Evolutionary conservation across 2,329 filamentous ascomycete genomes (phyloP).

Genomic region (Oidium heveae): DNA sequence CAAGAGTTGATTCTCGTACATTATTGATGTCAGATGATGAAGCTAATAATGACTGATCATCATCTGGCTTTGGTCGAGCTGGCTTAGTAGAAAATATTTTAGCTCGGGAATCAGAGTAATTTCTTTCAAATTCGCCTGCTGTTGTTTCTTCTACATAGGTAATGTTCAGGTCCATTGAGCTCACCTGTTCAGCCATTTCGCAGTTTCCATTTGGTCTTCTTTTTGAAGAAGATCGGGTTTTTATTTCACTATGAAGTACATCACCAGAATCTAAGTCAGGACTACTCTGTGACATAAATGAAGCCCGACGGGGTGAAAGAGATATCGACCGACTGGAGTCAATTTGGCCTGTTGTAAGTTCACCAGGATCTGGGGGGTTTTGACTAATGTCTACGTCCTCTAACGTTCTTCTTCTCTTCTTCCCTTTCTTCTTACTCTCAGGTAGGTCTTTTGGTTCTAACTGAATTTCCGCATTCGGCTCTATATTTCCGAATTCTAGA

Average conservation of each 20-base stretch:
- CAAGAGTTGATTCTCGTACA: neutral
- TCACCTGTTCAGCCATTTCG: neutral
- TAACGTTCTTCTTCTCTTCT: neutral
- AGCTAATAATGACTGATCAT: neutral
- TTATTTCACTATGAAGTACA: neutral
- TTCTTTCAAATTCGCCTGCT: neutral
- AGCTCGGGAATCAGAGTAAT: neutral
- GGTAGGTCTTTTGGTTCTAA: neutral
- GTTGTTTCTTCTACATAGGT: neutral
- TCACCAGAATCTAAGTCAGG: neutral
- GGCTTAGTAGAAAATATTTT: neutral
- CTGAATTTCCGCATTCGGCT: neutral
- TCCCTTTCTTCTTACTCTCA: neutral
- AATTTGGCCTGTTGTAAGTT: neutral
- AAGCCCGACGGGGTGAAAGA: neutral
- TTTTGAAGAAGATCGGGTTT: neutral
- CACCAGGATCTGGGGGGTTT: neutral
- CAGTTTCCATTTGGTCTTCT: neutral
- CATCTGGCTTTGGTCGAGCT: neutral
- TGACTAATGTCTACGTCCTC: slow-evolving; percentile 1
- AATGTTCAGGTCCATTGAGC: neutral
- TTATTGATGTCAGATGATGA: neutral
- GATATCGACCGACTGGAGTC: neutral
- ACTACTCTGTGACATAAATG: neutral
- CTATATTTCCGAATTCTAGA: neutral